Evolutionary conservation across 805 yeast species (phyloP), one percentile per base, ranked within the genome.

Genomic region (Clavispora vitiphila): DNA sequence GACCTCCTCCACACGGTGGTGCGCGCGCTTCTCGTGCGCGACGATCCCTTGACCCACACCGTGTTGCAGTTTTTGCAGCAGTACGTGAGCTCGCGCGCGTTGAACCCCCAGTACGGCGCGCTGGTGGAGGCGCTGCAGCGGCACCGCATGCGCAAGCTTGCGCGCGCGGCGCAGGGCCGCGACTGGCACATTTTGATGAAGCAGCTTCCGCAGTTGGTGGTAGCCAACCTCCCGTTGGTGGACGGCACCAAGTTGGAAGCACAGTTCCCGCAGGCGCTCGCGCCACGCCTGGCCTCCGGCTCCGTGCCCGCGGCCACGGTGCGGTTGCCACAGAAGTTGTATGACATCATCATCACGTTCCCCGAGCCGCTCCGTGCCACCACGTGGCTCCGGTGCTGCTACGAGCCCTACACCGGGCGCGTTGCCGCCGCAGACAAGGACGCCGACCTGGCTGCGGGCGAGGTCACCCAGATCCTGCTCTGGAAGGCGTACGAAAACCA

Each of bases 401-500:
- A 89, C 64, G 89, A 82, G 53, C 88, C 95, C 4, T 78, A 72
- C 35, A 35, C 35, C 16, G 34, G 38, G 15, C 46, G 40, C 34
- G 42, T 44, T 12, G 40, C 34, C n/a, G 39, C 36, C 23, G 52
- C 39, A 8, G 41, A 43, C 31, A 80, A 74, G 8, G 41, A 43
- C 31, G 80, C 74, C 6, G 63, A 58, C 14, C 57, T 53, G 24
- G 41, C 56, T 12, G 63, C 69, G 1, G 88, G 91, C 4, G 96
- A 89, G 57, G 96, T 90, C 9, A 89, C 97, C 0, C 99, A 93
- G 65, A 90, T 93, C 20, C 85, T 95, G 15, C 74, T 93, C 34
- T 93, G 99, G 99, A 87, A 89, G 61, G 80, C 96, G 1, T 93
- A 93, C 65, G 98, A 93, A 61, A 69, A 80, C 11, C 93, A 85